Evolutionary conservation across 805 yeast species (phyloP).

Genomic region (Priceomyces fermenticarens): DNA sequence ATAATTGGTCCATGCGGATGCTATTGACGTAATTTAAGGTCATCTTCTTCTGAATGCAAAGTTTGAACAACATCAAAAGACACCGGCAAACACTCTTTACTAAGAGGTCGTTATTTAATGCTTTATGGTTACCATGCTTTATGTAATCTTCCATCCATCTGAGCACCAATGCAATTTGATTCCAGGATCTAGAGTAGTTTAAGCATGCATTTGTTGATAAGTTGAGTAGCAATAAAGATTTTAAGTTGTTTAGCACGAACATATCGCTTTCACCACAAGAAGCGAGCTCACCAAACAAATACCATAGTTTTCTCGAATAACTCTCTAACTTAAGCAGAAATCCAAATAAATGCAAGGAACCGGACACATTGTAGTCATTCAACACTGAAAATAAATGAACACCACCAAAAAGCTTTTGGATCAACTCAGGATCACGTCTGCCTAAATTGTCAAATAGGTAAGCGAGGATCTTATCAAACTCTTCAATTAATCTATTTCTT

Average conservation of each 20-base stretch:
- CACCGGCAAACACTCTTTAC: conserved; percentile 18
- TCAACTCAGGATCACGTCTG: not conserved
- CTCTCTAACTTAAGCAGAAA: conserved; percentile 28
- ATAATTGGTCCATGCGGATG: conserved; percentile 13
- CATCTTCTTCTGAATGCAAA: conserved; percentile 19
- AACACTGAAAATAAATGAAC: conserved; percentile 34
- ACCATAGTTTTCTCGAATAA: conserved; percentile 29
- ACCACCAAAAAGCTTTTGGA: conserved; percentile 11
- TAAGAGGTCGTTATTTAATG: conserved; percentile 2
- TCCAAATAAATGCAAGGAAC: conserved; percentile 20
- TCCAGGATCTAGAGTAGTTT: conserved; percentile 22
- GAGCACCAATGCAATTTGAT: conserved; percentile 21
- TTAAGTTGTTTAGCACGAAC: conserved; percentile 18
- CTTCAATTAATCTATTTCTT: conserved; percentile 14
- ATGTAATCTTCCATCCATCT: conserved; percentile 23
- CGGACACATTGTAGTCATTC: conserved; percentile 33
- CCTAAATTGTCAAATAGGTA: conserved; percentile 11
- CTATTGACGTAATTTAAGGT: conserved; percentile 17
- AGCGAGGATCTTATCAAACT: conserved; percentile 15
- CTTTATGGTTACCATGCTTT: conserved; percentile 3
- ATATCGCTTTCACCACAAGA: conserved; percentile 2
- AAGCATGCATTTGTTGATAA: conserved; percentile 25
- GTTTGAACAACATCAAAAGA: conserved; percentile 20
- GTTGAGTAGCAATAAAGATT: conserved; percentile 29
- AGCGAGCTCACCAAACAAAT: conserved; percentile 12